Percentiles rank a stretch among this genome's conserved stretches.
These are phyloP conservation scores for Mycena maculata DNA, from an alignment of 768 basidiomycete species.

Conservation along the genomic window DNA sequence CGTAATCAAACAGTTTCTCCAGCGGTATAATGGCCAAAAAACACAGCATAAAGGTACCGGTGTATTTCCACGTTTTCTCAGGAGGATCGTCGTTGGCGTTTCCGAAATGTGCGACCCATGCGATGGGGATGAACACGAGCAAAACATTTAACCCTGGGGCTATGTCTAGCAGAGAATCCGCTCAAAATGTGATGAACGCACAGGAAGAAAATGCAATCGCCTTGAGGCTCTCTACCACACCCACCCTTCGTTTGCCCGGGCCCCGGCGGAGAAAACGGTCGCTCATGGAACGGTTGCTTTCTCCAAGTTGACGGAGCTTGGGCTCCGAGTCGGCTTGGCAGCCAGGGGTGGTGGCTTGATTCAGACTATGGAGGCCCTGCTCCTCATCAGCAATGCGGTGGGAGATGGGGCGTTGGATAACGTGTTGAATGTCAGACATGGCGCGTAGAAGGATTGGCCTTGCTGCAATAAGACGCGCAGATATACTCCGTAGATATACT, in stretches of 20 bases:
- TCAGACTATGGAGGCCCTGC: slow-evolving; percentile 4
- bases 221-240: slow-evolving; percentile 56
- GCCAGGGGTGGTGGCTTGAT: background rate
- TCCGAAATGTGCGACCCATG: slow-evolving; percentile 69
- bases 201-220: slow-evolving; percentile 66
- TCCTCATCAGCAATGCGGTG: slow-evolving; percentile 30
- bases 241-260: slow-evolving; percentile 58
- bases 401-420: slow-evolving; percentile 26
- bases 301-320: background rate
- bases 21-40: slow-evolving; percentile 76
- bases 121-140: slow-evolving; percentile 66
- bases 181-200: slow-evolving; percentile 40
- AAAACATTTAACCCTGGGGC: slow-evolving; percentile 68
- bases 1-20: slow-evolving; percentile 75
- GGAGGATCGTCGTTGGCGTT: slow-evolving; percentile 23
- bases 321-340: too few relatives aligned
- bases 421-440: slow-evolving; percentile 11
- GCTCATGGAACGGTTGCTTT: background rate
- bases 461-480: background rate
- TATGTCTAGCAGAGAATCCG: background rate
- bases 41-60: slow-evolving; percentile 48
- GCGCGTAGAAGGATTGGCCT: too few relatives aligned
- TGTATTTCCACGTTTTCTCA: slow-evolving; percentile 1
- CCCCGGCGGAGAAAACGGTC: slow-evolving; percentile 60
- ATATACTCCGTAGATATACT: background rate